Evolutionary conservation across 768 basidiomycete genomes (phyloP).

Genomic region (Macrolepiota fuliginosa): DNA sequence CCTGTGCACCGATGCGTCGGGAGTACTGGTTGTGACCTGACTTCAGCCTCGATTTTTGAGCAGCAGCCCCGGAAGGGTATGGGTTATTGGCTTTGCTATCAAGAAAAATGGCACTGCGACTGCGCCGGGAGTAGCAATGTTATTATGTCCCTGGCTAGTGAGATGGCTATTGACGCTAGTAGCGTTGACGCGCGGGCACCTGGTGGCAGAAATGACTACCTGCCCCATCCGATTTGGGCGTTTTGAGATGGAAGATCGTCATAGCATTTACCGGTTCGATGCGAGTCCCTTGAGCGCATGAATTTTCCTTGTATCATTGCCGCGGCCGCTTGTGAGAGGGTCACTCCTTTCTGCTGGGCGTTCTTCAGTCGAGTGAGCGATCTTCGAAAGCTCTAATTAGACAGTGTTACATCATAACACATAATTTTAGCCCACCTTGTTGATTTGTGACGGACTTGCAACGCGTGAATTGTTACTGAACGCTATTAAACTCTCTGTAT

Average conservation of each 20-base stretch:
- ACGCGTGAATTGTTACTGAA: too few species aligned
- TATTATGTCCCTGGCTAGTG: not conserved
- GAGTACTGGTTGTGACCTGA: not conserved
- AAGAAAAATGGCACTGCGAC: not conserved
- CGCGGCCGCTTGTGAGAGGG: too few species aligned
- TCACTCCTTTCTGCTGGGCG: too few species aligned
- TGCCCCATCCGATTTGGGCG: constrained; percentile 13
- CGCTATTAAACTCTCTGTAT: too few species aligned
- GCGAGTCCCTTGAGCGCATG: constrained; percentile 77
- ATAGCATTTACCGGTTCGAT: constrained; percentile 57
- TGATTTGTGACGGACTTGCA: too few species aligned
- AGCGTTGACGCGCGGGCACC: constrained; percentile 21
- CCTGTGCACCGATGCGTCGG: not conserved
- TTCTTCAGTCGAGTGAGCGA: too few species aligned
- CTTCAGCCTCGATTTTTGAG: not conserved
- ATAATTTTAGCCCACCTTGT: too few species aligned
- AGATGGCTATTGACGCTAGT: constrained; percentile 4
- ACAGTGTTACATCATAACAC: too few species aligned
- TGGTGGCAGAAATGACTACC: constrained; percentile 39
- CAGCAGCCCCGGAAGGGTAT: not conserved
- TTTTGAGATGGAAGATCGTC: not conserved
- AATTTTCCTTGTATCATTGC: constrained; percentile 72
- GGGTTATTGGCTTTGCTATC: not conserved
- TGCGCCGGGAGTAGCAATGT: not conserved
- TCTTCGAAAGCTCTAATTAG: too few species aligned